Percentiles rank a stretch among this genome's conserved stretches.
Evolutionary conservation across 306 rosid genomes (phyloP).

Genomic region (Pyrus communis): DNA sequence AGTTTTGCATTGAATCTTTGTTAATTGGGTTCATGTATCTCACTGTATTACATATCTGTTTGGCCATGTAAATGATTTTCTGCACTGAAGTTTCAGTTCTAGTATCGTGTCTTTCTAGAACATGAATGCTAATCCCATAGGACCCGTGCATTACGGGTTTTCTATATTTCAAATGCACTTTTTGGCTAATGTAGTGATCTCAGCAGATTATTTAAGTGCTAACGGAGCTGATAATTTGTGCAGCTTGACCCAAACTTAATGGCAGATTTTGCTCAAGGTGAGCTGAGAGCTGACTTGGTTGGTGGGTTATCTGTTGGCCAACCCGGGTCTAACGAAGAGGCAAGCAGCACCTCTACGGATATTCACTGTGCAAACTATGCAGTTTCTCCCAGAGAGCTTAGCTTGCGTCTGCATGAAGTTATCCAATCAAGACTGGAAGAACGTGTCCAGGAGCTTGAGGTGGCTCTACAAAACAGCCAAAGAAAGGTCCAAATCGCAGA

Average conservation of each 20-base stretch:
- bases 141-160: background rate
- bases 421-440: slow-evolving; percentile 64
- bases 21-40: background rate
- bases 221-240: slow-evolving; percentile 20
- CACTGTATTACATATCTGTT: background rate
- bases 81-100: background rate
- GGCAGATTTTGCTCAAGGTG: slow-evolving; percentile 58
- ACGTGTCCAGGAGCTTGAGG: slow-evolving; percentile 69
- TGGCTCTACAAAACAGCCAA: slow-evolving; percentile 56
- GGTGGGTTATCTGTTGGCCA: slow-evolving; percentile 6
- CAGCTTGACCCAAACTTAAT: slow-evolving; percentile 63
- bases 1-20: background rate
- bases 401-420: slow-evolving; percentile 61
- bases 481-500: slow-evolving; percentile 30
- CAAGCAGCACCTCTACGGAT: slow-evolving; percentile 21
- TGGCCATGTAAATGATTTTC: background rate
- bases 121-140: background rate
- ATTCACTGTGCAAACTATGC: slow-evolving; percentile 44
- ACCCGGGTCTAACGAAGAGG: slow-evolving; percentile 29
- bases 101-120: background rate
- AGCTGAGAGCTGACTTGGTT: slow-evolving; percentile 40
- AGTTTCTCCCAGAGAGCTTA: slow-evolving; percentile 69
- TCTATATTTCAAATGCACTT: background rate
- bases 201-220: slow-evolving; percentile 5
- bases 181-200: background rate